Conservation (phyloP, 805 yeast genomes). For the Schizosaccharomyces lindneri region DNA sequence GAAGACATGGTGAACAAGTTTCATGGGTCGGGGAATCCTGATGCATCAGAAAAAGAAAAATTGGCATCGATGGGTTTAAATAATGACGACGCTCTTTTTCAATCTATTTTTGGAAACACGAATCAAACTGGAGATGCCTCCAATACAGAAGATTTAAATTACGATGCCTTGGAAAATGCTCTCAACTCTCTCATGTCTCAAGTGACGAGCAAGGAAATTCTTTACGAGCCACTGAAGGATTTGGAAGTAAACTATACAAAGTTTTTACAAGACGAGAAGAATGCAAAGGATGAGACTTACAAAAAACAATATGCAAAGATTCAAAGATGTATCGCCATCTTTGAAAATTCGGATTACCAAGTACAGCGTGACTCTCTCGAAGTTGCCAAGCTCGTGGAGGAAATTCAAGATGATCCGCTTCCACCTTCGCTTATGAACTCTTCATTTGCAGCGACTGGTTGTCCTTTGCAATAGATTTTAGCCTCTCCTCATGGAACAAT, state of each 20-base stretch:
- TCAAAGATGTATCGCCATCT: not conserved
- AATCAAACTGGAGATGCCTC: not conserved
- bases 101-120: not conserved
- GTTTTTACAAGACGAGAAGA: not conserved
- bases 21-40: not conserved
- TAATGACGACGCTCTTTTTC: not conserved
- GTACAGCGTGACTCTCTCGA: not conserved
- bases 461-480: not conserved
- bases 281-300: not conserved
- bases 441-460: not conserved
- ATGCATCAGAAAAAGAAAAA: not conserved
- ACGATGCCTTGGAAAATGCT: not conserved
- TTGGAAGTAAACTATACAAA: slow-evolving; percentile 32
- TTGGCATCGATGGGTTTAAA: too few species aligned
- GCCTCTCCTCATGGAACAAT: not conserved
- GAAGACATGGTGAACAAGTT: not conserved
- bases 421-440: not conserved
- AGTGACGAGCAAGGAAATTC: slow-evolving; percentile 58
- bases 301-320: not conserved
- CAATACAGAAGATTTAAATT: not conserved
- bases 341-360: not conserved
- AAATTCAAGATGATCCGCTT: not conserved
- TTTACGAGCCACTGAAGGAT: slow-evolving; percentile 73
- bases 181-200: slow-evolving; percentile 34
- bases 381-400: not conserved